phyloP scores from a whole-genome alignment of 1,284 basidiomycete species.

The Rugosomyces carneus region DNA sequence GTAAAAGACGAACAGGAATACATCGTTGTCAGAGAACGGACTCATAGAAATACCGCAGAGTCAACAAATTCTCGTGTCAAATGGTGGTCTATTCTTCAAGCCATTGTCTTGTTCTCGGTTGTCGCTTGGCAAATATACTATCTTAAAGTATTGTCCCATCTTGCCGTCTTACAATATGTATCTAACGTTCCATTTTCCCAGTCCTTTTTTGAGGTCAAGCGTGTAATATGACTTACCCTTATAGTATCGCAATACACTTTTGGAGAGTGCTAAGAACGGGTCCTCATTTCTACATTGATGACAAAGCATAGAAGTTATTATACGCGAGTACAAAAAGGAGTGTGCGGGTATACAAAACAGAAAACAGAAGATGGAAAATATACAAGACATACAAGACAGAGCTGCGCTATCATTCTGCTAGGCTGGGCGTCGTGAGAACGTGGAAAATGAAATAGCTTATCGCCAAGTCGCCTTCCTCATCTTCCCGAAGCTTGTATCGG shows the following conservation, averaged over 20 bases:
- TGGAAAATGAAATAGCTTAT: constrained; percentile 25
- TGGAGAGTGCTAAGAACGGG: constrained; percentile 1
- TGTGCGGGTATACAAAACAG: constrained; percentile 17
- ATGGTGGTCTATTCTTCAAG: constrained; percentile 97
- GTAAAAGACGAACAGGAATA: constrained; percentile 99
- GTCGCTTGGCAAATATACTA: constrained; percentile 99
- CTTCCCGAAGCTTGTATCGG: constrained; percentile 42
- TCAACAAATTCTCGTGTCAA: constrained; percentile 96
- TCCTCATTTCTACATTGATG: constrained; percentile 7
- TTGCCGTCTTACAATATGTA: background rate
- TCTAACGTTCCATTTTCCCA: constrained; percentile 17
- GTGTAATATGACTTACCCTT: constrained; percentile 61
- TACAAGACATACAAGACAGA: constrained; percentile 14
- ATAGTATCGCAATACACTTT: constrained; percentile 3
- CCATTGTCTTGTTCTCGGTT: constrained; percentile 80
- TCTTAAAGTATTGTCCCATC: constrained; percentile 67
- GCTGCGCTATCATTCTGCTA: constrained; percentile 10
- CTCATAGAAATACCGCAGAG: constrained; percentile 92
- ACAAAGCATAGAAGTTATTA: constrained; percentile 4
- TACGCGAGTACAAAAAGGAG: constrained; percentile 7
- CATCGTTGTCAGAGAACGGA: constrained; percentile 89
- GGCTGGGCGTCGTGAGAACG: background rate
- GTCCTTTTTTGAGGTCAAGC: constrained; percentile 94
- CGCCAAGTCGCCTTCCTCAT: constrained; percentile 44
- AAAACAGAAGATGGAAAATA: constrained; percentile 6